Evolutionary conservation across 2,329 filamentous ascomycete genomes (phyloP).

Genomic region (Aspergillus tamarii): DNA sequence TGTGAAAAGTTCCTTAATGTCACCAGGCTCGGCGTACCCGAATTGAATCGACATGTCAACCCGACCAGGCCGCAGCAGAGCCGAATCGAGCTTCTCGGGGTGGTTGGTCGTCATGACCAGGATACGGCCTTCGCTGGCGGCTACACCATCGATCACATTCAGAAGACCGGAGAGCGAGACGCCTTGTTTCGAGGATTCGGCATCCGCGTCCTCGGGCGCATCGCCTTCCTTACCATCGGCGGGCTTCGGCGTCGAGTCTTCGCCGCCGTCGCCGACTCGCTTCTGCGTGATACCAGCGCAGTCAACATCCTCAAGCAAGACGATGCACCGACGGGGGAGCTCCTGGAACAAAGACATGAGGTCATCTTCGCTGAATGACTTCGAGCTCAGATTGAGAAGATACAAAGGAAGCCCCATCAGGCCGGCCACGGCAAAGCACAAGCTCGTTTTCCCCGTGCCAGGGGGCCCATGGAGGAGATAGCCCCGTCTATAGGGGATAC

Average conservation of each 20-base stretch:
- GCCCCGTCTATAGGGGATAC: conserved; percentile 82
- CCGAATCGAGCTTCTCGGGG: conserved; percentile 65
- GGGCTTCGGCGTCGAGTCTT: conserved; percentile 23
- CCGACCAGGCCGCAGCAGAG: conserved; percentile 67
- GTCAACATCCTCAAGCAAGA: conserved; percentile 77
- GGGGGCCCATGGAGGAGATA: conserved; percentile 82
- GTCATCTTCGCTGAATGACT: conserved; percentile 65
- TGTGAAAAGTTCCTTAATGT: conserved; percentile 44
- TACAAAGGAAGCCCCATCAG: conserved; percentile 73
- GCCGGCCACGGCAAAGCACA: conserved; percentile 71
- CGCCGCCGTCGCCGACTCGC: conserved; percentile 39
- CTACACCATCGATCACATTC: conserved; percentile 72
- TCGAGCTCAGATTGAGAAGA: conserved; percentile 69
- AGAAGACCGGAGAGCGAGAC: conserved; percentile 70
- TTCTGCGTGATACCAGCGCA: conserved; percentile 69
- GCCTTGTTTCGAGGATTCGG: conserved; percentile 32
- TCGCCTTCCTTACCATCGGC: conserved; percentile 22
- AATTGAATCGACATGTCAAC: conserved; percentile 69
- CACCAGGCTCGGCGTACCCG: conserved; percentile 39
- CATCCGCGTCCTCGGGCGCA: conserved; percentile 10
- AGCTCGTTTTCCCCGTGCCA: conserved; percentile 76
- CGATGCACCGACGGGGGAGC: conserved; percentile 70
- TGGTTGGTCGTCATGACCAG: conserved; percentile 76
- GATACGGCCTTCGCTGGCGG: conserved; percentile 69
- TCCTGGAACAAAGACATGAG: conserved; percentile 66